These are phyloP conservation scores for Physcia stellaris DNA, from an alignment of 495 filamentous ascomycete species.

Conservation along the genomic window DNA sequence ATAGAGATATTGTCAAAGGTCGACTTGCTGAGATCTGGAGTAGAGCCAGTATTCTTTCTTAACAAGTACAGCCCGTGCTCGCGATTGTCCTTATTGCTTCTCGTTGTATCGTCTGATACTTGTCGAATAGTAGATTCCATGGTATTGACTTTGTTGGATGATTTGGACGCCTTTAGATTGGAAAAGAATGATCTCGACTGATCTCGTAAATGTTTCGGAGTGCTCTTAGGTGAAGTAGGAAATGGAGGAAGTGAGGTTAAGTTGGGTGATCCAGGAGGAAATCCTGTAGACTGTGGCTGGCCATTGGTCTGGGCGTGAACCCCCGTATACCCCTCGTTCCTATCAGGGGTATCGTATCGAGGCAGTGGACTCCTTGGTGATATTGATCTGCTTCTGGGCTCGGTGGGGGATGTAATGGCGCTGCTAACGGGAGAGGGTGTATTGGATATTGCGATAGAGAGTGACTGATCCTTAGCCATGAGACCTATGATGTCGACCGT, in stretches of 20 bases:
- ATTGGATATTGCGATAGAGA: slow-evolving; percentile 10
- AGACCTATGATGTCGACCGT: too few species aligned
- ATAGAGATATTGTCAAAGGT: slow-evolving; percentile 2
- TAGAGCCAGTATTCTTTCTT: slow-evolving; percentile 18
- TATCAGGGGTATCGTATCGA: not conserved
- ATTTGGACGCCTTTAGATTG: slow-evolving; percentile 40
- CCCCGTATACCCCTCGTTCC: not conserved
- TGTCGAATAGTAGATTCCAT: slow-evolving; percentile 18
- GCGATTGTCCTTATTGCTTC: slow-evolving; percentile 1
- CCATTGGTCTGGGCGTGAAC: not conserved
- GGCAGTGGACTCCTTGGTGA: slow-evolving; percentile 6
- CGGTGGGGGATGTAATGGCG: slow-evolving; percentile 8
- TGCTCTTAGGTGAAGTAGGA: slow-evolving; percentile 35
- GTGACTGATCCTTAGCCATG: slow-evolving; percentile 26
- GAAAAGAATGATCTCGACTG: slow-evolving; percentile 43
- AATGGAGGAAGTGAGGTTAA: slow-evolving; percentile 41
- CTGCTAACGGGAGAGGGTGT: slow-evolving; percentile 10
- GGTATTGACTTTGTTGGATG: slow-evolving; percentile 26
- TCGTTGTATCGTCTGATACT: slow-evolving; percentile 15
- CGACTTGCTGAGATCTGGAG: slow-evolving; percentile 20
- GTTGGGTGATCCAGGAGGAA: slow-evolving; percentile 26
- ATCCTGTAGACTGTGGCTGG: not conserved
- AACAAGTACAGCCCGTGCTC: slow-evolving; percentile 16
- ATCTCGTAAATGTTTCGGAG: slow-evolving; percentile 37
- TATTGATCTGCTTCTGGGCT: slow-evolving; percentile 1